phyloP scores from a whole-genome alignment of 1,139 yeast genomes.

The Meyerozyma carpophila region DNA sequence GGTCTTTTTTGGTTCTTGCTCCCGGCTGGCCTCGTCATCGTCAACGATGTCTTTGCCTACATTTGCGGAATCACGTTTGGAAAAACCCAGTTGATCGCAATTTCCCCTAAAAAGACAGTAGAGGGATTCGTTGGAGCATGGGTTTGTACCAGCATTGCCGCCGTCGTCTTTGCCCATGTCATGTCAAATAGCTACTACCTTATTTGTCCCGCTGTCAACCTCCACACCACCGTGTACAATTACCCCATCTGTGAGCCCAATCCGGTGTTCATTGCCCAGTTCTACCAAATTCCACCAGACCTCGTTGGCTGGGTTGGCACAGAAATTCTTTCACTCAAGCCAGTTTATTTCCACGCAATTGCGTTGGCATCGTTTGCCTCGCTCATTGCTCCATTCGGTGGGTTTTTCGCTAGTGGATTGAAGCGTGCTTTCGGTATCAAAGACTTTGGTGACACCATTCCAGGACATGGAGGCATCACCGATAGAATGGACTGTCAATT shows the following conservation, averaged over 20 bases:
- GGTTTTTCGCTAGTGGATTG: conserved; percentile 94
- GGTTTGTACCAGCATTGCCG: conserved; percentile 82
- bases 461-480: conserved; percentile 98
- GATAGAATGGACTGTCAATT: conserved; percentile 98
- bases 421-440: conserved; percentile 95
- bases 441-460: conserved; percentile 89
- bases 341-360: conserved; percentile 84
- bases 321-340: conserved; percentile 62
- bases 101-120: conserved; percentile 94
- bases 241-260: conserved; percentile 69
- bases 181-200: conserved; percentile 66
- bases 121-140: conserved; percentile 98
- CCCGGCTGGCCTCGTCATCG: conserved; percentile 87
- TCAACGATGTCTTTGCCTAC: conserved; percentile 94
- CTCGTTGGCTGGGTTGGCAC: conserved; percentile 39
- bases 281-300: conserved; percentile 68
- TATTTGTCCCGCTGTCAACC: conserved; percentile 79
- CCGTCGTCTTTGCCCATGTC: conserved; percentile 58
- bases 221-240: conserved; percentile 49
- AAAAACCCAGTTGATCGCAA: conserved; percentile 82
- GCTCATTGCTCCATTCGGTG: conserved; percentile 97
- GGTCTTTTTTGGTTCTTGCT: conserved; percentile 94
- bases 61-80: conserved; percentile 97
- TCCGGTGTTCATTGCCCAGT: conserved; percentile 80
- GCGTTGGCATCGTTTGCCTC: conserved; percentile 92